Conservation (phyloP, 306 rosid genomes). For the Vigna trinervia region DNA sequence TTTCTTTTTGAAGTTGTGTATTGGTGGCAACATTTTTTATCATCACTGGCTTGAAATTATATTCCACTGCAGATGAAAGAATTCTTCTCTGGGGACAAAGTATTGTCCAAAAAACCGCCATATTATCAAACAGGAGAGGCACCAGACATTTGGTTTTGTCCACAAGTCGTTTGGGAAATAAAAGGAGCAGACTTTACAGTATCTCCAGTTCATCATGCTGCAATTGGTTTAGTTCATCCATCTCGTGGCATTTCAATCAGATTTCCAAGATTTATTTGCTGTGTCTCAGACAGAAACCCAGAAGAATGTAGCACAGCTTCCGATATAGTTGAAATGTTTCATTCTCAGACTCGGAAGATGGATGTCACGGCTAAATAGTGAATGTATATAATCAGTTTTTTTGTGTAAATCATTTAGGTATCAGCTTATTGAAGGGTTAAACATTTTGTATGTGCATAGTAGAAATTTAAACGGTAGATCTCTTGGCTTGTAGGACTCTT, state of each 20-base stretch:
- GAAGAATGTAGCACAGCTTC: constrained; percentile 84
- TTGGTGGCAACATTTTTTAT: constrained; percentile 20
- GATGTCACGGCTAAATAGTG: constrained; percentile 60
- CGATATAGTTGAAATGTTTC: constrained; percentile 79
- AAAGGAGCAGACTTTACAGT: constrained; percentile 89
- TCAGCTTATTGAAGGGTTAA: constrained; percentile 14
- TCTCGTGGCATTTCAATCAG: constrained; percentile 91
- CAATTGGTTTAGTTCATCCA: constrained; percentile 78
- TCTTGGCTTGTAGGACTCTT: constrained; percentile 2
- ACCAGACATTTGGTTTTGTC: constrained; percentile 79
- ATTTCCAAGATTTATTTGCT: constrained; percentile 74
- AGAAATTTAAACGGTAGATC: neutral
- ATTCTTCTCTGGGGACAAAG: constrained; percentile 68
- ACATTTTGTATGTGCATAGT: neutral
- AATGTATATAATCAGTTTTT: constrained; percentile 17
- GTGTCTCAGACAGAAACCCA: constrained; percentile 68
- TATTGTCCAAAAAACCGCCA: constrained; percentile 74
- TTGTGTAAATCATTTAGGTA: constrained; percentile 37
- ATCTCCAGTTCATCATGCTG: constrained; percentile 93
- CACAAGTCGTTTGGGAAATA: constrained; percentile 84
- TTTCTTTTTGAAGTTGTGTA: constrained; percentile 12
- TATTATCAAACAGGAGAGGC: constrained; percentile 81
- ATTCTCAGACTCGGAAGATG: constrained; percentile 84
- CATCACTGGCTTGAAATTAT: constrained; percentile 29
- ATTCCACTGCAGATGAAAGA: constrained; percentile 78